Evolutionary conservation across 495 filamentous ascomycete genomes (phyloP).

Genomic region (Hypoxylon intermedium): DNA sequence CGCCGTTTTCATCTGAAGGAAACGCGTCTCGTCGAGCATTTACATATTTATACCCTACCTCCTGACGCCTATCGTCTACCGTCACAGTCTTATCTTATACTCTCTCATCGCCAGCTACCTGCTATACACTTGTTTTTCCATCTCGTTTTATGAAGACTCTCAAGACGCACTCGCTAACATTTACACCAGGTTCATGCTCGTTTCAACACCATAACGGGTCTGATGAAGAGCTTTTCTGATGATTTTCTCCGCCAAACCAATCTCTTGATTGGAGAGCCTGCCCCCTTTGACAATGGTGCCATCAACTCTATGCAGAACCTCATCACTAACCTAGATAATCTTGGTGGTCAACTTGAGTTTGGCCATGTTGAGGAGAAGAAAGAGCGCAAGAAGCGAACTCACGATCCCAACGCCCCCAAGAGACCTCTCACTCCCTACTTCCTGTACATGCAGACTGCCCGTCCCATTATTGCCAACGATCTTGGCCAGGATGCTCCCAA

Average conservation of each 20-base stretch:
- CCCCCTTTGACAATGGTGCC: slow-evolving; percentile 52
- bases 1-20: too few relatives aligned
- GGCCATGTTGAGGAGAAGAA: slow-evolving; percentile 68
- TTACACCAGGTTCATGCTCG: slow-evolving; percentile 69
- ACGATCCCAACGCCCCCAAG: slow-evolving; percentile 94
- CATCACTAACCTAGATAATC: slow-evolving; percentile 52
- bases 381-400: slow-evolving; percentile 85
- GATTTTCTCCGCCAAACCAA: slow-evolving; percentile 86
- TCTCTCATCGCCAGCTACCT: not conserved
- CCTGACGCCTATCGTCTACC: too few relatives aligned
- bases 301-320: slow-evolving; percentile 58
- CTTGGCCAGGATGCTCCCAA: slow-evolving; percentile 73
- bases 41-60: not conserved
- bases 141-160: too few relatives aligned
- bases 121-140: too few relatives aligned
- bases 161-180: slow-evolving; percentile 35
- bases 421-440: slow-evolving; percentile 93
- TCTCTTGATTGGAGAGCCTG: slow-evolving; percentile 72
- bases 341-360: slow-evolving; percentile 44
- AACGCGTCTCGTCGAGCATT: not conserved
- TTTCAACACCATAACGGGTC: slow-evolving; percentile 73
- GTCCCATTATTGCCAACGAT: slow-evolving; percentile 76
- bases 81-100: too few relatives aligned
- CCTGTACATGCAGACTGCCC: slow-evolving; percentile 85
- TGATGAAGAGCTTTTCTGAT: slow-evolving; percentile 74